A percentile compares a stretch with the other conserved stretches of the same genome.
phyloP scores from a whole-genome alignment of 805 yeast species.

The Zygosaccharomyces lentus region DNA sequence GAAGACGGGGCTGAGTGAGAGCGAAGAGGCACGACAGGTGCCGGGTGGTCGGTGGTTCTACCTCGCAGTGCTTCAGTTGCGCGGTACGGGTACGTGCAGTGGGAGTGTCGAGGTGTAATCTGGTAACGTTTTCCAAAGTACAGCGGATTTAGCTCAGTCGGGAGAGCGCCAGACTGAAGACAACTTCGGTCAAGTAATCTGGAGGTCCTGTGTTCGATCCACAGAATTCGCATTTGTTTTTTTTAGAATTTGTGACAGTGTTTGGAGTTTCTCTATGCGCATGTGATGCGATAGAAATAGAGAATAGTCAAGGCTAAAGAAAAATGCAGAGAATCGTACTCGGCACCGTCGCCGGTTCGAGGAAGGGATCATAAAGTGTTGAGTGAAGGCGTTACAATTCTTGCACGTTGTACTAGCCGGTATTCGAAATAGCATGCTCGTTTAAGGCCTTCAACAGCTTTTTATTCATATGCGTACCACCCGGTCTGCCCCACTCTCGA shows the following conservation, averaged over 20 bases:
- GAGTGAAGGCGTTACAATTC: neutral
- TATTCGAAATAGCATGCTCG: neutral
- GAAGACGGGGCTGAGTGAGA: no score
- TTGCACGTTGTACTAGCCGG: no score
- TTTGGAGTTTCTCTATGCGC: neutral
- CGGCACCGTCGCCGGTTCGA: no score
- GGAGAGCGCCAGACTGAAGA: conserved; percentile 45
- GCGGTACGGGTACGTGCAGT: neutral
- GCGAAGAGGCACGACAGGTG: no score
- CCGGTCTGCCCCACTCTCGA: no score
- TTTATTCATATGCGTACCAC: no score
- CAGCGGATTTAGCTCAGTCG: conserved; percentile 43
- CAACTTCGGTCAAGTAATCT: conserved; percentile 35
- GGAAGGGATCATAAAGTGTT: no score
- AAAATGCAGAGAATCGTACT: no score
- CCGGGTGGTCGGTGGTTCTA: neutral
- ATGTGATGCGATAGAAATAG: no score
- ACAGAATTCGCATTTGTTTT: conserved; percentile 55
- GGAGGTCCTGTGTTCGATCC: conserved; percentile 90
- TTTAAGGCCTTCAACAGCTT: neutral
- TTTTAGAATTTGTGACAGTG: neutral
- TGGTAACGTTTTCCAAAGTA: no score
- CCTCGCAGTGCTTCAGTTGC: neutral
- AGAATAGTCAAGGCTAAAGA: no score
- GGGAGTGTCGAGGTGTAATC: no score